phyloP scores from a whole-genome alignment of 2,329 filamentous ascomycete species.

The Fusarium pininemorale region DNA sequence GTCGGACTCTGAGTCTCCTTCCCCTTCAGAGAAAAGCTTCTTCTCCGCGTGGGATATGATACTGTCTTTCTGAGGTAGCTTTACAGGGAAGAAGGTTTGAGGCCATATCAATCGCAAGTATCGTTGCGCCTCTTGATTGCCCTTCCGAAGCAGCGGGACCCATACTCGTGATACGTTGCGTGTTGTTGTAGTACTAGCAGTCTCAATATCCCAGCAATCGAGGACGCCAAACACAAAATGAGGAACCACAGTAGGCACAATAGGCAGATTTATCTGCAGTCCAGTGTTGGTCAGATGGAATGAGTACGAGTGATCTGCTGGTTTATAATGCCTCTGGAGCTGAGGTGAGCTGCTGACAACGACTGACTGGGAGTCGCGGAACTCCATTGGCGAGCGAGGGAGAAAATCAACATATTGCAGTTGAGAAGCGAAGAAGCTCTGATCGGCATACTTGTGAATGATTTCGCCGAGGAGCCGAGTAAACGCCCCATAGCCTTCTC shows the following conservation, averaged over 20 bases:
- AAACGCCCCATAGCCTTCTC: accelerated
- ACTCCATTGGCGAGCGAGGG: neutral
- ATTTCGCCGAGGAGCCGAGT: accelerated
- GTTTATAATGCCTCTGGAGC: neutral
- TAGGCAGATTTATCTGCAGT: neutral
- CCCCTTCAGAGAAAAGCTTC: too few species aligned
- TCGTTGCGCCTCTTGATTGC: accelerated
- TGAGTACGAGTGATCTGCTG: neutral
- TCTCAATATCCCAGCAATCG: neutral
- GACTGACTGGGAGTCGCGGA: neutral
- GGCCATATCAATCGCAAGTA: neutral
- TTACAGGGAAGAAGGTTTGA: neutral
- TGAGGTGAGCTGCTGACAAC: neutral
- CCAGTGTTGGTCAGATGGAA: neutral
- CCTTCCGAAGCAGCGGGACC: neutral
- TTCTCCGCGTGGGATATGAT: neutral
- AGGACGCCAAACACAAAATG: neutral
- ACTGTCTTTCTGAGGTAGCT: neutral
- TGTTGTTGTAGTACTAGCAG: neutral
- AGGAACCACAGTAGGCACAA: neutral
- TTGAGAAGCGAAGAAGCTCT: neutral
- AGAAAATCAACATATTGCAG: neutral
- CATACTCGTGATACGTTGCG: neutral
- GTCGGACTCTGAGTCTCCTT: too few species aligned
- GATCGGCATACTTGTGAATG: neutral